Base-by-base conservation (phyloP, 371 early-diverging fungal species). In the Haplosporangium sp. region DNA sequence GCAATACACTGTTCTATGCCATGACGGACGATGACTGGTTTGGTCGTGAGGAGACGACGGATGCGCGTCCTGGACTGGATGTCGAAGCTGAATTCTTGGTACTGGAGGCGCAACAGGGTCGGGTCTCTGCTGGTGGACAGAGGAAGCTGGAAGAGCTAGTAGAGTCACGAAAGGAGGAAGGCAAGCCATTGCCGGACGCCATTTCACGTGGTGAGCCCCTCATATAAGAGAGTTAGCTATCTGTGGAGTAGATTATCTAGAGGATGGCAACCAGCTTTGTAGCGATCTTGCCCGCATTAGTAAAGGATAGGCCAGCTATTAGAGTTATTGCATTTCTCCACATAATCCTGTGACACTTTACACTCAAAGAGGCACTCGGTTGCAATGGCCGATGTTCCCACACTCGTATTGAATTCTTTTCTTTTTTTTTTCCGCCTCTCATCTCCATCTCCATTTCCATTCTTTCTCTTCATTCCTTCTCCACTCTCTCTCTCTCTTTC, bases 1-100 rank as follows among this genome's bases (percentile, higher is more conserved):
- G 79, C 14, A 29, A 77, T 23, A 61, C 79, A 0, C 47, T 13
- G 6, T 72, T 43, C 18, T 77, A 77, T 42, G 63, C 72, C 40
- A 77, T 77, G 65, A 77, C 73, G 11, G 79, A 77, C 50, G 79
- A 77, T 54, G 79, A 77, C 42, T 77, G 72, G 72, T 68, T 71
- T 50, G 79, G 71, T 5, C 48, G 55, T 36, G 65, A 61, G 47
- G 58, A 52, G 43, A 68, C 72, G 0, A 42, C 21, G 13, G 64
- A 71, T 46, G 77, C 36, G 7, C 47, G 59, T 1, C 51, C 48
- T 6, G 66, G 54, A 3, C 29, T 67, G 63, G 60, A 55, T 9
- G 67, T 70, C 0, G 67, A 14, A 42, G 5, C 62, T 21, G 55
- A 43, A 8, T 47, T 23, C 6, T 55, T 48, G 14, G 58, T 13